phyloP scores from a whole-genome alignment of 1,284 basidiomycete species.

The Pseudozyma flocculosa region DNA sequence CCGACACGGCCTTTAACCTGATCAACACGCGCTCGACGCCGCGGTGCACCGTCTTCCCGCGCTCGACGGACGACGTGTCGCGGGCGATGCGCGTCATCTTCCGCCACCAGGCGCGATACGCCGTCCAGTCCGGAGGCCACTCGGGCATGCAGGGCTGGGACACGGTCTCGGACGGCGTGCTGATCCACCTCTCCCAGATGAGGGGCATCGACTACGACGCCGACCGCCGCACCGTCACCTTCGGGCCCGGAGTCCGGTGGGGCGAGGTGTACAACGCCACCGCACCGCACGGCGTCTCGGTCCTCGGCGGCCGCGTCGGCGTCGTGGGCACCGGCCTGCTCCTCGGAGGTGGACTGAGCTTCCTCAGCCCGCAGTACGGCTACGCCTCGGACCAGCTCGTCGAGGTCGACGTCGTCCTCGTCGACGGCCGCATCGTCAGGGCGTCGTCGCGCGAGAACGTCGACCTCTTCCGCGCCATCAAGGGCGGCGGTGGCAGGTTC shows the following conservation, averaged over 20 bases:
- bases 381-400: slow-evolving; percentile 50
- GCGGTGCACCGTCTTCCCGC: too few relatives aligned
- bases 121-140: slow-evolving; percentile 38
- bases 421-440: slow-evolving; percentile 50
- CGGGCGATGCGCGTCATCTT: slow-evolving; percentile 7
- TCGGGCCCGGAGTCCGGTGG: slow-evolving; percentile 28
- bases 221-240: not conserved
- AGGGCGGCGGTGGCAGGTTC: slow-evolving; percentile 53
- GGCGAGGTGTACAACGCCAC: slow-evolving; percentile 19
- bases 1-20: too few relatives aligned
- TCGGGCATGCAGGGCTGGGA: slow-evolving; percentile 34
- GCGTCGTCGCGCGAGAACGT: slow-evolving; percentile 27
- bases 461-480: slow-evolving; percentile 52
- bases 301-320: slow-evolving; percentile 26
- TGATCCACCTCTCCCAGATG: slow-evolving; percentile 27
- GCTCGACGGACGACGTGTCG: too few relatives aligned
- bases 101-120: slow-evolving; percentile 13
- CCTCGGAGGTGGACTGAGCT: slow-evolving; percentile 32
- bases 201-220: slow-evolving; percentile 14
- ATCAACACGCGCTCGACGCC: too few relatives aligned
- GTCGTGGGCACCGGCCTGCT: slow-evolving; percentile 35
- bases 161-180: slow-evolving; percentile 13
- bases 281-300: slow-evolving; percentile 9
- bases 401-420: slow-evolving; percentile 55
- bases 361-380: slow-evolving; percentile 23